A percentile compares a stretch with the other conserved stretches of the same genome.
Conservation (phyloP, 208 protist genomes). For the Trypanosoma melophagium region DNA sequence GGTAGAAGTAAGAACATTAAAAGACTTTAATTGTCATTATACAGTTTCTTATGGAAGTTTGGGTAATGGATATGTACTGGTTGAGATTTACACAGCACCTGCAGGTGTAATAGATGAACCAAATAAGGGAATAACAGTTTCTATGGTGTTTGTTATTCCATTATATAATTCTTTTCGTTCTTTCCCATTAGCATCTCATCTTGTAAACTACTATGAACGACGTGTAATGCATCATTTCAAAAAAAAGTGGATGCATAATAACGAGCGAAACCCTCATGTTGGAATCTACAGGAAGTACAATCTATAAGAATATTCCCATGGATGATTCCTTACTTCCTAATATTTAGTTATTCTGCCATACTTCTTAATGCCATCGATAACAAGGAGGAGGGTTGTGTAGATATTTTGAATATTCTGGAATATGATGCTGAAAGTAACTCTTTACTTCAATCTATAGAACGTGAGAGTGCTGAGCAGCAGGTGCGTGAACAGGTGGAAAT, state of each 20-base stretch:
- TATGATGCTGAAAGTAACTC: conserved; percentile 18
- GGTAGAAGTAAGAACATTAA: too few species aligned
- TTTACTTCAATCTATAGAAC: conserved; percentile 1
- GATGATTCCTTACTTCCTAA: background rate
- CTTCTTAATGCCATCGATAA: background rate
- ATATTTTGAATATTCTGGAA: background rate
- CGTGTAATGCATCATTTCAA: conserved; percentile 21
- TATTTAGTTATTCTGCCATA: conserved; percentile 13
- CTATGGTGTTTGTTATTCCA: conserved; percentile 20
- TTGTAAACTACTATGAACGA: conserved; percentile 12
- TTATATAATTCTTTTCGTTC: conserved; percentile 3
- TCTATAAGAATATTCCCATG: background rate
- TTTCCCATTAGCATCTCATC: background rate
- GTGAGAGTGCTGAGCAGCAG: background rate
- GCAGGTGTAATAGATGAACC: background rate
- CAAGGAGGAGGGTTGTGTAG: background rate
- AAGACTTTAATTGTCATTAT: background rate
- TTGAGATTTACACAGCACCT: conserved; percentile 14
- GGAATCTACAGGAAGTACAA: background rate
- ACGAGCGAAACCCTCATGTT: background rate
- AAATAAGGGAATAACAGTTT: conserved; percentile 11
- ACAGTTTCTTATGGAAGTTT: conserved; percentile 8
- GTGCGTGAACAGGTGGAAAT: background rate
- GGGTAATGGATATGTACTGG: conserved; percentile 9
- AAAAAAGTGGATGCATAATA: background rate